Evolutionary conservation across 2,329 filamentous ascomycete genomes (phyloP).

Genomic region (Fusarium continuum): DNA sequence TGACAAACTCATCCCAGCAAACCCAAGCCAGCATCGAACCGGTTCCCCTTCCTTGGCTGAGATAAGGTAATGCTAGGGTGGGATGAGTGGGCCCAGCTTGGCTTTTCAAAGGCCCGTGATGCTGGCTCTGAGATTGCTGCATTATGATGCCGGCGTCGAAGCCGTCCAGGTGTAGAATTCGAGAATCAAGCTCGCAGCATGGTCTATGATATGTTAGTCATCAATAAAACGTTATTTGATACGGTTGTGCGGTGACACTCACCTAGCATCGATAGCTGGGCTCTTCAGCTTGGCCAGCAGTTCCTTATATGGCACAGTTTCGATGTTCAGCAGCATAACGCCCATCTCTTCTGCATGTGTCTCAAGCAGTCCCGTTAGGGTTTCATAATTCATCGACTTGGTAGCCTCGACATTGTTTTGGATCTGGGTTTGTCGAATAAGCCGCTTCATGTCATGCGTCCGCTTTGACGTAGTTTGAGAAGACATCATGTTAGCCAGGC

Average conservation of each 20-base stretch:
- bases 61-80: constrained; percentile 4
- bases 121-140: constrained; percentile 13
- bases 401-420: constrained; percentile 17
- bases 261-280: not conserved
- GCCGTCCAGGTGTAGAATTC: constrained; percentile 8
- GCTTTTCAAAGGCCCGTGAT: not conserved
- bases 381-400: constrained; percentile 16
- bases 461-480: constrained; percentile 19
- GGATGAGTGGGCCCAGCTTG: constrained; percentile 1
- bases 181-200: not conserved
- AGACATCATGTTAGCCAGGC: constrained; percentile 13
- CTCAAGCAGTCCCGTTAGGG: not conserved
- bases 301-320: constrained; percentile 6
- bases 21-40: constrained; percentile 20
- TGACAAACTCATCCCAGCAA: constrained; percentile 22
- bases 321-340: constrained; percentile 12
- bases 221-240: rapidly evolving
- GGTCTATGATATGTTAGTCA: not conserved
- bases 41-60: not conserved
- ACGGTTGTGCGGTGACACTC: rapidly evolving
- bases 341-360: constrained; percentile 14
- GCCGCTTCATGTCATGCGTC: constrained; percentile 17
- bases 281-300: not conserved
- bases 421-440: constrained; percentile 8
- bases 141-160: constrained; percentile 21